Base-by-base conservation (phyloP, 495 filamentous ascomycete genomes). In the Penicillium manginii region DNA sequence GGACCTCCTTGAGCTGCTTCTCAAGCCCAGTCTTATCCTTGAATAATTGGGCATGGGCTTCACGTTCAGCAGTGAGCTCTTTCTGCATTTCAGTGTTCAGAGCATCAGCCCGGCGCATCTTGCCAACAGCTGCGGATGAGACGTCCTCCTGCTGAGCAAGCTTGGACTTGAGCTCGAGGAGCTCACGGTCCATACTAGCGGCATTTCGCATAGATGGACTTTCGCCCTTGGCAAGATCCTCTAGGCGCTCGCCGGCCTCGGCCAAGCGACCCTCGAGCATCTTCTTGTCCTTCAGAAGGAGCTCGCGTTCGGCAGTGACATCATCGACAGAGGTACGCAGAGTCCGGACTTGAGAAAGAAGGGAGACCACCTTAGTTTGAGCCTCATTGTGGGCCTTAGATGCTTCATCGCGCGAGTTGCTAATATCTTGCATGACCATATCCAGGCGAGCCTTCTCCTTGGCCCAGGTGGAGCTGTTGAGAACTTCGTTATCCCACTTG, bases 401-500 rank as follows among this genome's bases (percentile, higher is more conserved):
- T 14, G 94, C 93, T 72, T 98, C 96, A 61, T 98, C 93, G 2
- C 93, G 86, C 19, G 92, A 96, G 23, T 89, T 86, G 2, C 89
- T 88, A 18, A 98, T 83, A 68, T 97, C 94, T 55, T 96, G 88
- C 47, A 98, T 81, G 14, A 91, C 96, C 42, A 92, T 86, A 64
- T 98, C 96, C 56, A 98, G 81, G 7, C 94, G 86, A 4, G 91
- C 81, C 76, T 98, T 98, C 78, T 98, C 94, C 78, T 98, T 98
- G 32, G 92, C 92, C 94, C 94, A 98, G 1, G 94, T 94, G 0
- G 92, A 96, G 73, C 90, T 93, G 69, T 98, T 98, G 65, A 98
- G 86, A 18, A 98, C 92, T 73, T 98, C 94, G 65, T 98, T 90
- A 68, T 98, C 96, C 96, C 96, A 98, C 71, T 97, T 98, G 58